Conservation (phyloP, 805 yeast genomes). For the Metschnikowia bowlesiae region DNA sequence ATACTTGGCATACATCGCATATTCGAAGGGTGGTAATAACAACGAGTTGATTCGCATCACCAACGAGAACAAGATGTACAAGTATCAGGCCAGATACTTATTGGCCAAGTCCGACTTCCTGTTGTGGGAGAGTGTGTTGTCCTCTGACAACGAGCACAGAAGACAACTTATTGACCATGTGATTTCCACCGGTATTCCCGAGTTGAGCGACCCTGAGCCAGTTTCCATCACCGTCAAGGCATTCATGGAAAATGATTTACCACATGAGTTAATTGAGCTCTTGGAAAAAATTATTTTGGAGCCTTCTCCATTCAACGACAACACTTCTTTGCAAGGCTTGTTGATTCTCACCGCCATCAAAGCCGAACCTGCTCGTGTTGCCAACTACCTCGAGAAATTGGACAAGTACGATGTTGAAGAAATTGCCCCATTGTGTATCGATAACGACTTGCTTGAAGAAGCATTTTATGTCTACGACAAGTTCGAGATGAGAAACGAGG, state of each 20-base stretch:
- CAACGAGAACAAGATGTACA: slow-evolving; percentile 96
- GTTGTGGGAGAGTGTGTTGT: slow-evolving; percentile 78
- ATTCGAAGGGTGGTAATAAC: slow-evolving; percentile 92
- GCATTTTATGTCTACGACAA: slow-evolving; percentile 90
- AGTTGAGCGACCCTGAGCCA: slow-evolving; percentile 87
- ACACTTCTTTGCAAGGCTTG: slow-evolving; percentile 91
- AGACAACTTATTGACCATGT: slow-evolving; percentile 91
- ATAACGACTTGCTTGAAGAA: slow-evolving; percentile 84
- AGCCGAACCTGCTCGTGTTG: slow-evolving; percentile 85
- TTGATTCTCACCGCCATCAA: slow-evolving; percentile 91
- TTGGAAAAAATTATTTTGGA: slow-evolving; percentile 94
- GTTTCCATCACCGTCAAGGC: slow-evolving; percentile 91
- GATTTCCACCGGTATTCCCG: slow-evolving; percentile 94
- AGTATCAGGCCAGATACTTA: slow-evolving; percentile 96
- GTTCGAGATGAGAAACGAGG: slow-evolving; percentile 70
- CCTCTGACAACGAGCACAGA: slow-evolving; percentile 76
- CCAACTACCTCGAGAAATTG: slow-evolving; percentile 78
- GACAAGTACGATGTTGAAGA: slow-evolving; percentile 91
- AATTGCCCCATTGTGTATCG: slow-evolving; percentile 88
- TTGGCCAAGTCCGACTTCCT: slow-evolving; percentile 79
- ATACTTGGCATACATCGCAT: slow-evolving; percentile 93
- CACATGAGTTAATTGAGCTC: slow-evolving; percentile 87
- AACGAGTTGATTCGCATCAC: slow-evolving; percentile 86
- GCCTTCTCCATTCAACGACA: slow-evolving; percentile 95
- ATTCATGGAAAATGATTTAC: slow-evolving; percentile 92